Evolutionary conservation across 805 yeast genomes (phyloP).

Genomic region (Saturnispora galanensis): DNA sequence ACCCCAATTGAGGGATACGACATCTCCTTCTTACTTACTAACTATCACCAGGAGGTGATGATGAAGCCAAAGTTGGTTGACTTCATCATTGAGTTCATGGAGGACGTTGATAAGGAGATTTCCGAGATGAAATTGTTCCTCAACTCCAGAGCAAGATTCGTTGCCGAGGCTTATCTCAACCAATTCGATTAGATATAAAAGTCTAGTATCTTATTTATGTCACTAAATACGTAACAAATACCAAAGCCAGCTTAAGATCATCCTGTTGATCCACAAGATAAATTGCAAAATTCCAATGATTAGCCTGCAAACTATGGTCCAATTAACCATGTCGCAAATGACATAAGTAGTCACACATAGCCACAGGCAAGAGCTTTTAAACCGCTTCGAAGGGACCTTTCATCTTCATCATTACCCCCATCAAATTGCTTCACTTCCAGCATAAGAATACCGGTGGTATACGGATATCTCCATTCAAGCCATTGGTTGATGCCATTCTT

Average conservation of each 20-base stretch:
- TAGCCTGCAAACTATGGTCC: constrained; percentile 23
- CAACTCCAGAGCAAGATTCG: constrained; percentile 95
- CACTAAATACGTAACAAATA: neutral
- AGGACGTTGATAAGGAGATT: constrained; percentile 96
- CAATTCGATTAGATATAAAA: constrained; percentile 55
- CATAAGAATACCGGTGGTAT: neutral
- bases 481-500: constrained; percentile 43
- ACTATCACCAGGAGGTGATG: constrained; percentile 92
- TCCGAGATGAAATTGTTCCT: constrained; percentile 96
- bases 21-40: constrained; percentile 86
- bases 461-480: constrained; percentile 47
- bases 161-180: constrained; percentile 90
- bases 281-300: constrained; percentile 10
- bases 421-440: neutral
- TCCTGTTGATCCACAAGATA: constrained; percentile 11
- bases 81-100: constrained; percentile 97
- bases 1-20: constrained; percentile 86
- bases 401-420: neutral
- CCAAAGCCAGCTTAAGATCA: constrained; percentile 7
- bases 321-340: neutral
- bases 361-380: constrained; percentile 30
- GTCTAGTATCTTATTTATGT: no score
- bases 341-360: constrained; percentile 13
- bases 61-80: constrained; percentile 91
- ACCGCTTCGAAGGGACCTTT: constrained; percentile 8